These are phyloP conservation scores for Talaromyces sp. DNA, from an alignment of 2,329 filamentous ascomycete species.

Conservation along the genomic window DNA sequence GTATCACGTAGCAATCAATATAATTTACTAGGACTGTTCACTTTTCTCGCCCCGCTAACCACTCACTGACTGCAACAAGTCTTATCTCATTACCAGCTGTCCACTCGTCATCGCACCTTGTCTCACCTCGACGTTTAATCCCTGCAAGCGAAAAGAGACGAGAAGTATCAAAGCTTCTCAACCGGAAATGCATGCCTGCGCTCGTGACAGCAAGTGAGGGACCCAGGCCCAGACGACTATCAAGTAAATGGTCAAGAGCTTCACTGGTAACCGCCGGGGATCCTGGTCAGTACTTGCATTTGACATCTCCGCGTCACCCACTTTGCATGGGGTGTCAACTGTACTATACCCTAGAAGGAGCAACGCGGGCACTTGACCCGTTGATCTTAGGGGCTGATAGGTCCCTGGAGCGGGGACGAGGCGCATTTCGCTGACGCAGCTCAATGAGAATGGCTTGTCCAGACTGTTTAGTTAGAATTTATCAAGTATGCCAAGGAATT, in stretches of 20 bases:
- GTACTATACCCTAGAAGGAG: neutral
- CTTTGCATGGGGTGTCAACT: neutral
- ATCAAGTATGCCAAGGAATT: neutral
- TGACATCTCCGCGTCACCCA: neutral
- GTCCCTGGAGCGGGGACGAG: neutral
- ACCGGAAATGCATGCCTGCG: neutral
- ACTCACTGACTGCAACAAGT: neutral
- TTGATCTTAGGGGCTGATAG: conserved; percentile 10
- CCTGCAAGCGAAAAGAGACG: neutral
- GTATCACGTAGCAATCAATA: neutral
- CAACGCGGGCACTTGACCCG: neutral
- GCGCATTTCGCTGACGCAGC: conserved; percentile 11
- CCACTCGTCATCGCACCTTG: neutral
- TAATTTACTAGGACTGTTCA: neutral
- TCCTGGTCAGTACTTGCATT: conserved; percentile 13
- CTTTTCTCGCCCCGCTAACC: neutral
- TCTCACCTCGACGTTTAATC: neutral
- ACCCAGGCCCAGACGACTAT: neutral
- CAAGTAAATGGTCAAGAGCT: neutral
- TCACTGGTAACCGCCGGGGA: conserved; percentile 14
- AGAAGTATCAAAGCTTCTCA: neutral
- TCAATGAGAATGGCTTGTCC: neutral
- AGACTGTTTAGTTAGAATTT: neutral
- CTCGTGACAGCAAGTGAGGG: neutral
- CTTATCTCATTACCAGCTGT: neutral